Evolutionary conservation across 2,329 filamentous ascomycete genomes (phyloP), one percentile per base, ranked within the genome.

Genomic region (Hymenoscyphus occultus): DNA sequence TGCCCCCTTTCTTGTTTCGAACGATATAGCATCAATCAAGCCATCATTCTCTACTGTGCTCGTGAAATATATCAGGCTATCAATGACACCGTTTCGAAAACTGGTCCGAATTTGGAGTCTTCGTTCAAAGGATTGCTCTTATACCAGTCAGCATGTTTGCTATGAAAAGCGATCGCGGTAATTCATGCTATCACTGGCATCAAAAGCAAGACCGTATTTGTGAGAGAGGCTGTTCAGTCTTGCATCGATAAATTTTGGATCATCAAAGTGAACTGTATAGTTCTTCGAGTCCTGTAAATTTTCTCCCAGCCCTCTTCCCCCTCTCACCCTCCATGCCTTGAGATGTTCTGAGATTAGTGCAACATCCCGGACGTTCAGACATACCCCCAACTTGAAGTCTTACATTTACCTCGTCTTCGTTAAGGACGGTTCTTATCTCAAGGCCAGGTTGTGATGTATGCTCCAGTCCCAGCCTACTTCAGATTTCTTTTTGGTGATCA

Each of bases 1-100:
- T 19, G 67, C 68, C 51, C 66, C 63, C 54, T 70, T 69, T 59
- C 56, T 65, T 42, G 65, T 66, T 31, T 60, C 31, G 56, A 69
- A 67, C 19, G 59, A 66, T 13, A 54, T 39, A 13, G 64, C 64
- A 61, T 68, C 56, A 59, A 65, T 63, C 48, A 32, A 61, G 19
- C 48, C 57, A 16, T 51, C 48, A 19, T 69, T 64, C 39, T 22
- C 59, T 42, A 51, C 62, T 32, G 48, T 62, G 32, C 57, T 62
- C 48, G 67, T 40, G 39, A 58, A 59, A 32, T 56, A 45, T 56
- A 32, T 54, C 61, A 69, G 62, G n/a, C 61, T 56, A 57, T 70
- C 67, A 39, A 66, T 60, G 16, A 70, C 56, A 39, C 12, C 62
- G 16, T 63, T 45, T n/a, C 63, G 65, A 39, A 70, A 69, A 22